phyloP scores from a whole-genome alignment of 2,329 filamentous ascomycete genomes.

The Aspergillus texensis region DNA sequence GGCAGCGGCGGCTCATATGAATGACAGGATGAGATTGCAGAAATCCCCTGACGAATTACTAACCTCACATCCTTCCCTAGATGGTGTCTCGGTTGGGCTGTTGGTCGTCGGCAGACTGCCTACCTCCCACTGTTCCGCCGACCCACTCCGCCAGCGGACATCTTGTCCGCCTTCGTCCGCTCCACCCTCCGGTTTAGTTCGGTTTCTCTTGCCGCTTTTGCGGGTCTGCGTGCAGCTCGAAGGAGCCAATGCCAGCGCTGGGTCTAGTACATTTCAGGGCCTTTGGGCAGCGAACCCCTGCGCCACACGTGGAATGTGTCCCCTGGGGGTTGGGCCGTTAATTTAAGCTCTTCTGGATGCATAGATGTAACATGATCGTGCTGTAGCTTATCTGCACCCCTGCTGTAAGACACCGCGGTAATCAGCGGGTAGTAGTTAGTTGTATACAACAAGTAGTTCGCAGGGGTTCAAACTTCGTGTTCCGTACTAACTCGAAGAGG shows the following conservation, averaged over 20 bases:
- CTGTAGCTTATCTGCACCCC: not conserved
- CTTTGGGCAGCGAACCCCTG: constrained; percentile 2
- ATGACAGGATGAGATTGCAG: not conserved
- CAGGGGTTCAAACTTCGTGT: not conserved
- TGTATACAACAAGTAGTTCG: not conserved
- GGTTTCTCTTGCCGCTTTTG: constrained; percentile 34
- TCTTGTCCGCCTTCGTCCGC: constrained; percentile 29
- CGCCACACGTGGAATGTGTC: not conserved
- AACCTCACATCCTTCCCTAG: not conserved
- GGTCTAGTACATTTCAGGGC: not conserved
- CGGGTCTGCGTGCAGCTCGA: constrained; percentile 3
- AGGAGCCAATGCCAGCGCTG: not conserved
- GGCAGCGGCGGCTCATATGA: not conserved
- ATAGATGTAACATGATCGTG: not conserved
- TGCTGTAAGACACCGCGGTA: not conserved
- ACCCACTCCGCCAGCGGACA: constrained; percentile 20
- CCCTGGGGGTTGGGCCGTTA: not conserved
- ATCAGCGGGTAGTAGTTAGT: not conserved
- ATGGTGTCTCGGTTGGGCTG: not conserved
- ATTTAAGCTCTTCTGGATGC: not conserved
- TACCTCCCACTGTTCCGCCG: constrained; percentile 5
- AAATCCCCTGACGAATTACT: not conserved
- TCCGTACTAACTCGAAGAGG: not conserved
- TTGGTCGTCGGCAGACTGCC: not conserved
- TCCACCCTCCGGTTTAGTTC: constrained; percentile 32